phyloP scores from a whole-genome alignment of 2,329 filamentous ascomycete genomes.

The Ophiosphaerella herpotricha region DNA sequence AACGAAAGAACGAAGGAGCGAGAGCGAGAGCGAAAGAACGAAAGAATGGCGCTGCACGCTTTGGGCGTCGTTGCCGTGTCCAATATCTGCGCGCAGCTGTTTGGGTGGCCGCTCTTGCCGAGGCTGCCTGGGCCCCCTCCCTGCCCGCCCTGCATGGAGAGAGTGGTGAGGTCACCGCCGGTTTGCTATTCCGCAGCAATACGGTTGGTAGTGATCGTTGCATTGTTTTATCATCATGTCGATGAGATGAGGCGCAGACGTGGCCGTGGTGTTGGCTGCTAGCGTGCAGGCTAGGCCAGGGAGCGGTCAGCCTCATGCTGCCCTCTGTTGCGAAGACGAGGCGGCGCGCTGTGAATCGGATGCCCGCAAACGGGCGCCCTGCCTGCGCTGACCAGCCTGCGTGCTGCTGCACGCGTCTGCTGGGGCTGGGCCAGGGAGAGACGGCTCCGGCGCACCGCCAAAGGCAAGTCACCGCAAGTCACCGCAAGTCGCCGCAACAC shows the following conservation, averaged over 20 bases:
- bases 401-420: too few relatives aligned
- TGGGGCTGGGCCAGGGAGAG: too few relatives aligned
- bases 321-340: background rate
- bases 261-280: background rate
- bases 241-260: background rate
- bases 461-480: too few relatives aligned
- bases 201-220: background rate
- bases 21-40: too few relatives aligned
- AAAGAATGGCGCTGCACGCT: slow-evolving; percentile 17
- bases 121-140: slow-evolving; percentile 5
- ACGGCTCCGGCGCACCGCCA: too few relatives aligned
- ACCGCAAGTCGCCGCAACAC: too few relatives aligned
- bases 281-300: slow-evolving; percentile 1
- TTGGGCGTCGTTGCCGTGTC: slow-evolving; percentile 36
- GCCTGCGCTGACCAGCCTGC: too few relatives aligned
- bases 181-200: too few relatives aligned
- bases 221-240: too few relatives aligned
- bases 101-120: slow-evolving; percentile 28
- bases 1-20: too few relatives aligned
- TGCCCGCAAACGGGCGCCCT: too few relatives aligned
- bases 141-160: background rate
- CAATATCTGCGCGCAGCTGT: slow-evolving; percentile 42
- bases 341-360: background rate
- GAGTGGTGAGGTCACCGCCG: slow-evolving; percentile 3
- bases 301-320: background rate